A percentile compares a stretch with the other conserved stretches of the same genome.
Evolutionary conservation across 2,329 filamentous ascomycete genomes (phyloP).

Genomic region (Verticillium dahliae): DNA sequence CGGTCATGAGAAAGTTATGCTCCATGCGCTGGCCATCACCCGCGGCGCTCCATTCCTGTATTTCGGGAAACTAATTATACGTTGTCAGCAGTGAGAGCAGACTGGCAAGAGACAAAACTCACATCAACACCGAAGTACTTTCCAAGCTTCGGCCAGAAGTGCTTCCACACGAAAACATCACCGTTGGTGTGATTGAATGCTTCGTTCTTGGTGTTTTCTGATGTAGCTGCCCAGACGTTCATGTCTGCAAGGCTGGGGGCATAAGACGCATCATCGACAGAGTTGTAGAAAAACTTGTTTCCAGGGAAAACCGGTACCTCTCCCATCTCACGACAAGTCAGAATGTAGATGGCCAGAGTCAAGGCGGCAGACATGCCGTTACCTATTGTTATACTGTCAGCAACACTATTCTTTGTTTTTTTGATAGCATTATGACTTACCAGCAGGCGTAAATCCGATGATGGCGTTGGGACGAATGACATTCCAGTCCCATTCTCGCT

Average conservation of each 20-base stretch:
- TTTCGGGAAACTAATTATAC: slow-evolving; percentile 2
- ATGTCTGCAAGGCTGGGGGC: slow-evolving; percentile 19
- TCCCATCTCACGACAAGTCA: slow-evolving; percentile 17
- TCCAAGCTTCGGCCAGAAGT: slow-evolving; percentile 15
- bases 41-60: slow-evolving; percentile 2
- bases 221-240: slow-evolving; percentile 16
- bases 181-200: slow-evolving; percentile 21
- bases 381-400: slow-evolving; percentile 2
- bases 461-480: slow-evolving; percentile 21
- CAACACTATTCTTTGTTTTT: background rate
- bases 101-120: background rate
- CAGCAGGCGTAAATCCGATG: slow-evolving; percentile 18
- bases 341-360: slow-evolving; percentile 19
- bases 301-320: slow-evolving; percentile 16
- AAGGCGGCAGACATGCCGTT: slow-evolving; percentile 22
- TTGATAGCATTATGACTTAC: slow-evolving; percentile 5
- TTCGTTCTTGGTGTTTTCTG: slow-evolving; percentile 16
- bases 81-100: background rate
- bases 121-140: slow-evolving; percentile 17
- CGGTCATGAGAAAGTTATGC: slow-evolving; percentile 7
- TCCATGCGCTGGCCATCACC: slow-evolving; percentile 3
- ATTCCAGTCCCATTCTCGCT: slow-evolving; percentile 17
- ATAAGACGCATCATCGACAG: slow-evolving; percentile 20
- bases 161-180: slow-evolving; percentile 19
- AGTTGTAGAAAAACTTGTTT: slow-evolving; percentile 20